phyloP scores from a whole-genome alignment of 2,329 filamentous ascomycete species.

The Epichloe glyceriae region DNA sequence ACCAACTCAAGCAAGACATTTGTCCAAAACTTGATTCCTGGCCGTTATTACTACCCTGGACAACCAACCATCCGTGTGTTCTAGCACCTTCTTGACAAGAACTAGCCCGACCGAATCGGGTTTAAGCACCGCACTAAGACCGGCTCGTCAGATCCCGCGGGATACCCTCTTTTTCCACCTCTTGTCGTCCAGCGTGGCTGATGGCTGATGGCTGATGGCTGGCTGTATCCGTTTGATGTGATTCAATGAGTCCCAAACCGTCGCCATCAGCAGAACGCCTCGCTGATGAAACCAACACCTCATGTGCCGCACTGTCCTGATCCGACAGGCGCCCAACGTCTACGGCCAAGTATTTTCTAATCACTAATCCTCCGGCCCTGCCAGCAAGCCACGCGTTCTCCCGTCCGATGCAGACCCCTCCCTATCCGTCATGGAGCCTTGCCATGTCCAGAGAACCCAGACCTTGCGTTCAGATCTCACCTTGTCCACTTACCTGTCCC shows the following conservation, averaged over 20 bases:
- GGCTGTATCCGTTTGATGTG: background rate
- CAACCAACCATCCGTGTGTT: background rate
- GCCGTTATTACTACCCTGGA: background rate
- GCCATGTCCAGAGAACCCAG: background rate
- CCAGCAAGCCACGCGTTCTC: background rate
- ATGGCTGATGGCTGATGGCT: background rate
- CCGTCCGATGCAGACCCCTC: background rate
- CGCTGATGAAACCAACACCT: background rate
- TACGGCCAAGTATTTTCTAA: background rate
- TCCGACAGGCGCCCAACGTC: no score
- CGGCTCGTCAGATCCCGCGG: no score
- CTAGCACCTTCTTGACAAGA: background rate
- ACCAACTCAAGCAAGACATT: background rate
- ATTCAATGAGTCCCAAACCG: background rate
- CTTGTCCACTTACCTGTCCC: background rate
- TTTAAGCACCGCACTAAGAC: no score
- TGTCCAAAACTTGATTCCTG: background rate
- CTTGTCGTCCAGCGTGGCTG: background rate
- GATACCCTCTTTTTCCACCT: no score
- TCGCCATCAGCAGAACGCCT: background rate
- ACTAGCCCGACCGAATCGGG: no score
- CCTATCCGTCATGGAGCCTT: background rate
- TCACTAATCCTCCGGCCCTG: background rate
- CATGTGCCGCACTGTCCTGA: background rate
- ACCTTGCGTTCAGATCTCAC: background rate